Conservation (phyloP, 2,329 filamentous ascomycete species). For the Nemania serpens region DNA sequence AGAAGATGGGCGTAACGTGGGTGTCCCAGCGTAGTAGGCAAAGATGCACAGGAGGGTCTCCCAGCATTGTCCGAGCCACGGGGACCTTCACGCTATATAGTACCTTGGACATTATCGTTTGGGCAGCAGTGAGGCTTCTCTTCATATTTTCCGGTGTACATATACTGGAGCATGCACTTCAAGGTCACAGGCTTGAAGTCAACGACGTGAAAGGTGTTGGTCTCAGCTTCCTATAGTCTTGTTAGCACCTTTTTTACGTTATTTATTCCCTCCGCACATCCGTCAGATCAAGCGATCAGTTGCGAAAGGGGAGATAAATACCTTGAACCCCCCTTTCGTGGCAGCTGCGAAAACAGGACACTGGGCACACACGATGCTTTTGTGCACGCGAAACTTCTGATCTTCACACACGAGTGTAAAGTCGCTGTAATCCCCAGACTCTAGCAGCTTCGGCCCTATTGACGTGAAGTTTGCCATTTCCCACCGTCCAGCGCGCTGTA, state of each 20-base stretch:
- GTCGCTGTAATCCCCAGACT: constrained; percentile 22
- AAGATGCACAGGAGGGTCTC: too few relatives aligned
- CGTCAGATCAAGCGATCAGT: not conserved
- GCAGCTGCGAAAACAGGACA: constrained; percentile 32
- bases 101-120: not conserved
- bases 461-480: not conserved
- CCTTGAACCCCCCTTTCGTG: constrained; percentile 35
- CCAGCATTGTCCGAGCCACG: too few relatives aligned
- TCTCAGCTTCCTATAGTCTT: constrained; percentile 15
- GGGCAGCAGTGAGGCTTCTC: not conserved
- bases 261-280: too few relatives aligned
- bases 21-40: too few relatives aligned
- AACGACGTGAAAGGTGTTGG: constrained; percentile 1
- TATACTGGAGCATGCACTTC: constrained; percentile 23
- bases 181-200: constrained; percentile 13
- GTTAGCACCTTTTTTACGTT: constrained; percentile 4
- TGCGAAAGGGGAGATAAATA: not conserved
- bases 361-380: constrained; percentile 33
- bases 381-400: constrained; percentile 35
- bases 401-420: constrained; percentile 26
- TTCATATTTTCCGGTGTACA: constrained; percentile 23
- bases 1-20: not conserved
- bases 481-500: not conserved
- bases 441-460: not conserved
- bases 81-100: not conserved